Percentiles rank a stretch among this genome's conserved stretches.
Evolutionary conservation across 139 green algal genomes (phyloP).

Genomic region (Tetraselmis chui): DNA sequence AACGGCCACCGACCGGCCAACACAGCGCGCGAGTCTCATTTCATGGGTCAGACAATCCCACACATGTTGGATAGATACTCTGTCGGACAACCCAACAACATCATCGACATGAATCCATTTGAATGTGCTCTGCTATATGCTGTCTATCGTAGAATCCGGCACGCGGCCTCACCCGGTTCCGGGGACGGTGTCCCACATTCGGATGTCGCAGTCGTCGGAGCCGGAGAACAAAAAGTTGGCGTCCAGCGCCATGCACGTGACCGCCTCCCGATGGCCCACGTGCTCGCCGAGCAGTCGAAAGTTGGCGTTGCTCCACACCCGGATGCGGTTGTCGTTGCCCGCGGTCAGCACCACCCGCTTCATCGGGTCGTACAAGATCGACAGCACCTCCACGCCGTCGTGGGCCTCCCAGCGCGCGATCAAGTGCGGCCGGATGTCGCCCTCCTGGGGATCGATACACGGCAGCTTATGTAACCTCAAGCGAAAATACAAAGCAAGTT

Average conservation of each 20-base stretch:
- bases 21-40: too few species aligned
- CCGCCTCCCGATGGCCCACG: conserved; percentile 41
- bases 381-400: conserved; percentile 41
- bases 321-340: conserved; percentile 45
- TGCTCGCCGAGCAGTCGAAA: conserved; percentile 42
- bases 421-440: conserved; percentile 13
- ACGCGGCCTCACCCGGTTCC: background rate
- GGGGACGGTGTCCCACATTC: conserved; percentile 49
- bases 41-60: too few species aligned
- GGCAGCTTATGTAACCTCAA: too few species aligned
- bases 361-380: conserved; percentile 32
- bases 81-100: too few species aligned
- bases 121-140: background rate
- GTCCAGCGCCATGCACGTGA: conserved; percentile 55
- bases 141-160: background rate
- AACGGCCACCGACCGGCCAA: too few species aligned
- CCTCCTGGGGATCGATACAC: conserved; percentile 22
- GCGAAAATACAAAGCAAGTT: too few species aligned
- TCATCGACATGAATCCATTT: background rate
- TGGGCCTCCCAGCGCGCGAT: conserved; percentile 13
- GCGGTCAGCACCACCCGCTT: conserved; percentile 54
- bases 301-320: conserved; percentile 29
- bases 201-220: conserved; percentile 34
- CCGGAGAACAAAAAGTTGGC: conserved; percentile 62
- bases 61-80: too few species aligned